Conservation (phyloP, 2,329 filamentous ascomycete species). For the Ophiocordyceps australis region DNA sequence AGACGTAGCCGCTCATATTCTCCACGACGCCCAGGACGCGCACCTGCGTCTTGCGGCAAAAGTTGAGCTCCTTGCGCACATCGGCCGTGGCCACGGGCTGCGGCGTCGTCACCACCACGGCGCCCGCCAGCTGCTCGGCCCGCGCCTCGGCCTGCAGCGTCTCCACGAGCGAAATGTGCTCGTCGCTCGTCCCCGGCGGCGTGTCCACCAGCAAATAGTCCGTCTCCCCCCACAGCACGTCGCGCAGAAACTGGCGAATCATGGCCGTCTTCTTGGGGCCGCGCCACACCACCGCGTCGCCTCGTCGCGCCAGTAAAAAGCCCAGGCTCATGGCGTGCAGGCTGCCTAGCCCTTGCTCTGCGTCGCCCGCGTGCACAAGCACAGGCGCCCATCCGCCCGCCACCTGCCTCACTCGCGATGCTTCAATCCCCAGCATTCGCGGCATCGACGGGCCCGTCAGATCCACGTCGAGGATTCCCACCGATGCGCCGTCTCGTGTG, state of each 20-base stretch:
- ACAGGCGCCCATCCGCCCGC: constrained; percentile 89
- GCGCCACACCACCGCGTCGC: constrained; percentile 91
- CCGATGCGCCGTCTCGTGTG: constrained; percentile 66
- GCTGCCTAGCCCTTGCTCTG: constrained; percentile 34
- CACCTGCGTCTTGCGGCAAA: constrained; percentile 71
- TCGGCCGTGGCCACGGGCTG: constrained; percentile 89
- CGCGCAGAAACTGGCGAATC: constrained; percentile 88
- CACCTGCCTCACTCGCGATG: constrained; percentile 76
- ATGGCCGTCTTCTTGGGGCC: constrained; percentile 98
- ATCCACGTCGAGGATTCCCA: constrained; percentile 91
- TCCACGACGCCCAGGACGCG: constrained; percentile 77
- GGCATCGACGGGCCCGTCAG: constrained; percentile 93
- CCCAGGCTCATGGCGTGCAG: constrained; percentile 83
- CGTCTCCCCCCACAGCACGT: constrained; percentile 74
- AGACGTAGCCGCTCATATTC: constrained; percentile 93
- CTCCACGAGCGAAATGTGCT: constrained; percentile 90
- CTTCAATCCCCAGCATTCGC: constrained; percentile 79
- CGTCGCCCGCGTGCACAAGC: constrained; percentile 49
- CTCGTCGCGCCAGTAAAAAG: constrained; percentile 67
- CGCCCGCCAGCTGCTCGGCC: constrained; percentile 59
- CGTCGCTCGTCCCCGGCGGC: constrained; percentile 87
- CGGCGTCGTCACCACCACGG: constrained; percentile 89
- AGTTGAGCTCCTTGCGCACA: constrained; percentile 88
- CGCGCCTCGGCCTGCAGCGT: constrained; percentile 49
- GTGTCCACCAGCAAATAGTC: constrained; percentile 93